Evolutionary conservation across 148 eudicot genomes (phyloP).

Genomic region (Cornus kousa): DNA sequence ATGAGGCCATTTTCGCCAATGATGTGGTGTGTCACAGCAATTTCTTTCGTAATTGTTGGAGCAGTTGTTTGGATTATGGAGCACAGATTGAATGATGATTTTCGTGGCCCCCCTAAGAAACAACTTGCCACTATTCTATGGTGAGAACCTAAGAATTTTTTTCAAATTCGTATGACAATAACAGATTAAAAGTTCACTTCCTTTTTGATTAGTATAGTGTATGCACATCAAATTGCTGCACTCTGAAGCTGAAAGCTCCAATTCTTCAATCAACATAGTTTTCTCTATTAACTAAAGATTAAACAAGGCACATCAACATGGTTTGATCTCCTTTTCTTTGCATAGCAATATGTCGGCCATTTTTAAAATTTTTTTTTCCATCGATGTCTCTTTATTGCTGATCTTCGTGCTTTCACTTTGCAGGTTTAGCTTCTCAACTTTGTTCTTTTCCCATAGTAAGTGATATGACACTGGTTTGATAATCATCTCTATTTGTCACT

Average conservation of each 20-base stretch:
- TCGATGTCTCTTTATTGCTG: not conserved
- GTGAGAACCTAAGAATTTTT: slow-evolving; percentile 14
- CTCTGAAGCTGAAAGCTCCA: not conserved
- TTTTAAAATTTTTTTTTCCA: no score
- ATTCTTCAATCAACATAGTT: no score
- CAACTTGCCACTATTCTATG: slow-evolving; percentile 33
- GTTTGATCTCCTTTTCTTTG: not conserved
- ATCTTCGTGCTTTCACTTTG: slow-evolving; percentile 28
- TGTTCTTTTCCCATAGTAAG: slow-evolving; percentile 76
- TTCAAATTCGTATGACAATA: not conserved
- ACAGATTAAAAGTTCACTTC: not conserved
- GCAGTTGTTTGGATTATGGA: slow-evolving; percentile 62
- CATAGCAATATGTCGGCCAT: no score
- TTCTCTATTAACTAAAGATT: not conserved
- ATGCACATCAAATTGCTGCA: not conserved
- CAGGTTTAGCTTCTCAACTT: slow-evolving; percentile 86
- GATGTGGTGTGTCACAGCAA: slow-evolving; percentile 57
- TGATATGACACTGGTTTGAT: not conserved
- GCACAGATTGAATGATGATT: slow-evolving; percentile 63
- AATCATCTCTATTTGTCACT: not conserved
- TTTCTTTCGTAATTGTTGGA: slow-evolving; percentile 48
- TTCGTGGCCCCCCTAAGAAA: slow-evolving; percentile 66
- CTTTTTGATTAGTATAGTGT: not conserved
- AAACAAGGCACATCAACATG: no score
- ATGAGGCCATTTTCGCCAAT: slow-evolving; percentile 45